Conservation (phyloP, 2,329 filamentous ascomycete species). For the Myrmaecium sp. region DNA sequence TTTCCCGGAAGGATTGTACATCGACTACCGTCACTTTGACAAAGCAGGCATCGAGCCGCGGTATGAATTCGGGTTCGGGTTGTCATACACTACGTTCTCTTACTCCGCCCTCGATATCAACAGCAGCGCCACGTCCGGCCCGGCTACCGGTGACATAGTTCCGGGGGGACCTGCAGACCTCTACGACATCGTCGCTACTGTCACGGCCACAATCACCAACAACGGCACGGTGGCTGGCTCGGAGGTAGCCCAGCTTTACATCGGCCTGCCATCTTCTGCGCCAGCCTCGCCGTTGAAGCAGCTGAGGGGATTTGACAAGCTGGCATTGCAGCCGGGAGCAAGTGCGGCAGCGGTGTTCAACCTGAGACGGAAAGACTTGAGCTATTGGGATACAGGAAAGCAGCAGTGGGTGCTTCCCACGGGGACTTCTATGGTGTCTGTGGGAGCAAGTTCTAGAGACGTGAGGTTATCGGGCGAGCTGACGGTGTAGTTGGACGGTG, state of each 20-base stretch:
- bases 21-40: slow-evolving; percentile 30
- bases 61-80: slow-evolving; percentile 29
- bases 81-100: slow-evolving; percentile 26
- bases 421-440: slow-evolving; percentile 16
- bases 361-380: slow-evolving; percentile 19
- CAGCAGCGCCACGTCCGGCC: slow-evolving; percentile 7
- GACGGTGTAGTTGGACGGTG: slow-evolving; percentile 9
- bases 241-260: slow-evolving; percentile 22
- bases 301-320: slow-evolving; percentile 20
- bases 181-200: slow-evolving; percentile 17
- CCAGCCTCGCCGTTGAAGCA: slow-evolving; percentile 16
- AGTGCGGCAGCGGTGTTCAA: slow-evolving; percentile 17
- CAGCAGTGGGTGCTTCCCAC: slow-evolving; percentile 18
- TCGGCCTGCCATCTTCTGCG: slow-evolving; percentile 15
- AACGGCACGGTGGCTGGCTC: slow-evolving; percentile 17
- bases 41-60: slow-evolving; percentile 22
- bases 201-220: slow-evolving; percentile 19
- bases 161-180: slow-evolving; percentile 16
- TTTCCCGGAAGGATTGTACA: slow-evolving; percentile 25
- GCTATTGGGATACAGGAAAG: slow-evolving; percentile 17
- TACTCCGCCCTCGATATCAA: slow-evolving; percentile 17
- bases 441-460: slow-evolving; percentile 20
- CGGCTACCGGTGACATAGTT: slow-evolving; percentile 7
- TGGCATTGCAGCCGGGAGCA: slow-evolving; percentile 14
- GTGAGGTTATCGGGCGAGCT: slow-evolving; percentile 17